phyloP scores from a whole-genome alignment of 2,329 filamentous ascomycete genomes.

The Pseudogymnoascus sp. region DNA sequence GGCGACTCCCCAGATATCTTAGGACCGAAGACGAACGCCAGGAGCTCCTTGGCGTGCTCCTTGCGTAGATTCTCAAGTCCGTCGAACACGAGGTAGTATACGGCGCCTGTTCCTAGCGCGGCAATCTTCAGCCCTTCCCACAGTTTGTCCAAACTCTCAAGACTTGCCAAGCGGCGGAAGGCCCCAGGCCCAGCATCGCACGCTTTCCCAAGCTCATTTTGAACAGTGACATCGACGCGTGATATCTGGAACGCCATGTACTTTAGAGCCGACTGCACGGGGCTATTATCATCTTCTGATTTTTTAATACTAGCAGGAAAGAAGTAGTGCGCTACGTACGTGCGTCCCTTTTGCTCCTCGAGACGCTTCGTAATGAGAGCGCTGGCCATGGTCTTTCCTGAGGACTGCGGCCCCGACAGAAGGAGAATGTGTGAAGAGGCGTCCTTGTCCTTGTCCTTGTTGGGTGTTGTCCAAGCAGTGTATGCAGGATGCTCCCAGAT shows the following conservation, averaged over 20 bases:
- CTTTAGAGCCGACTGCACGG: conserved; percentile 19
- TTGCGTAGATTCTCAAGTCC: neutral
- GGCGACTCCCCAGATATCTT: neutral
- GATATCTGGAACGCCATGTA: conserved; percentile 27
- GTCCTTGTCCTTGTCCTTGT: neutral
- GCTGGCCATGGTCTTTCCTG: conserved; percentile 18
- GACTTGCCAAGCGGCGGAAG: conserved; percentile 11
- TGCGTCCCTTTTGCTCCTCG: conserved; percentile 21
- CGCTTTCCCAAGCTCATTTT: conserved; percentile 18
- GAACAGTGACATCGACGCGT: conserved; percentile 20
- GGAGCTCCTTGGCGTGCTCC: neutral
- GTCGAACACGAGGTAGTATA: neutral
- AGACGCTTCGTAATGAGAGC: conserved; percentile 22
- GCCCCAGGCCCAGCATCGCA: conserved; percentile 15
- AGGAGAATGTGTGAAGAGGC: neutral
- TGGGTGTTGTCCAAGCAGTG: conserved; percentile 16
- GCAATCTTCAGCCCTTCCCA: neutral
- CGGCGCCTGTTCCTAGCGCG: neutral
- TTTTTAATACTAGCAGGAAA: conserved; percentile 21
- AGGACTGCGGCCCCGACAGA: neutral
- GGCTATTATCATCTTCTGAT: conserved; percentile 19
- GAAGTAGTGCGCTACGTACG: conserved; percentile 24
- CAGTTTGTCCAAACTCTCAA: neutral
- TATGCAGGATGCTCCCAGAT: conserved; percentile 21
- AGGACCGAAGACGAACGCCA: neutral